Evolutionary conservation across 2,329 filamentous ascomycete genomes (phyloP).

Genomic region (Aureobasidium sp.): DNA sequence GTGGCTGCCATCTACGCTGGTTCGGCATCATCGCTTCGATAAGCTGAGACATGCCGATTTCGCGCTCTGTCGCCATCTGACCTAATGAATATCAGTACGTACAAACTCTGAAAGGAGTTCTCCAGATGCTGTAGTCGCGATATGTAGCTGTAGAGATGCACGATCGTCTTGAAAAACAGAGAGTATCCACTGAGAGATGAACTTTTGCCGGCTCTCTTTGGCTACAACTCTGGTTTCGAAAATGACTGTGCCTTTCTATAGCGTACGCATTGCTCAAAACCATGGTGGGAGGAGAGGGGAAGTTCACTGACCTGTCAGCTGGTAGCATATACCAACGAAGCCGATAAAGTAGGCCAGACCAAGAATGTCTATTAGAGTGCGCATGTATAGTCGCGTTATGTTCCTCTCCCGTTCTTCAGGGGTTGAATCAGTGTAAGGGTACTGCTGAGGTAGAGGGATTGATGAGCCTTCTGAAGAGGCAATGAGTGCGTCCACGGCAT

Average conservation of each 20-base stretch:
- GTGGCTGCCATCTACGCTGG: slow-evolving; percentile 62
- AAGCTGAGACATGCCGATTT: slow-evolving; percentile 78
- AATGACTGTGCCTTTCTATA: neutral
- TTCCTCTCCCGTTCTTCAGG: slow-evolving; percentile 54
- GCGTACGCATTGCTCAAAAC: neutral
- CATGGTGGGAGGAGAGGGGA: neutral
- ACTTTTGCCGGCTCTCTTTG: neutral
- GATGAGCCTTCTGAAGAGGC: slow-evolving; percentile 42
- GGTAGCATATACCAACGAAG: slow-evolving; percentile 75
- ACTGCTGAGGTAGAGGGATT: slow-evolving; percentile 47
- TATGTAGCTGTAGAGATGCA: neutral
- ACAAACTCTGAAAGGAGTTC: neutral
- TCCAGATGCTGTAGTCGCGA: too few species aligned
- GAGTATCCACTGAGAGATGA: neutral
- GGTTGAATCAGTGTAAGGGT: slow-evolving; percentile 66
- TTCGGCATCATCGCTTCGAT: slow-evolving; percentile 90
- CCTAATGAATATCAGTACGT: slow-evolving; percentile 40
- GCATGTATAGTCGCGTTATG: slow-evolving; percentile 64
- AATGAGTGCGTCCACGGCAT: slow-evolving; percentile 68
- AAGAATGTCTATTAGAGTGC: slow-evolving; percentile 64
- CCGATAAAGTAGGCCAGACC: slow-evolving; percentile 71
- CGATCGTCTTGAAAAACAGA: neutral
- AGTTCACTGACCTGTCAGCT: slow-evolving; percentile 61
- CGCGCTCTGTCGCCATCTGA: slow-evolving; percentile 75
- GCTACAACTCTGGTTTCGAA: neutral